Conservation (phyloP, 352 stramenopile genomes). For the Phytophthora palmivora region DNA sequence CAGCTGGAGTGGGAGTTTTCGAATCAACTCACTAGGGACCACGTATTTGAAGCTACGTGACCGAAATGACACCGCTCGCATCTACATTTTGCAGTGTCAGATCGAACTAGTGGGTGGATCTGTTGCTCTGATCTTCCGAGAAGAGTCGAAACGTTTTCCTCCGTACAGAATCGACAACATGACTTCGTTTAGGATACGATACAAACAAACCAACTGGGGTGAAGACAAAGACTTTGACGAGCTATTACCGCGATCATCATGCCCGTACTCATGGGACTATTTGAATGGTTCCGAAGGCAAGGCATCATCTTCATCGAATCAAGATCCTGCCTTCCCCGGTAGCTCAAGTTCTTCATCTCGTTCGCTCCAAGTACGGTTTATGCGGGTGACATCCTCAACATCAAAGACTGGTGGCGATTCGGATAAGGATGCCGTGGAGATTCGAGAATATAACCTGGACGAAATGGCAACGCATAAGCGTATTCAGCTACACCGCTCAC, state of each 20-base stretch:
- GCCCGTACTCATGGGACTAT: slow-evolving; percentile 89
- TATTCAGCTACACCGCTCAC: slow-evolving; percentile 84
- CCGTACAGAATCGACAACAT: slow-evolving; percentile 93
- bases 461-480: slow-evolving; percentile 83
- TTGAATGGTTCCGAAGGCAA: slow-evolving; percentile 72
- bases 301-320: slow-evolving; percentile 56
- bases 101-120: slow-evolving; percentile 89
- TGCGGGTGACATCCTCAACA: slow-evolving; percentile 85
- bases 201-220: slow-evolving; percentile 84
- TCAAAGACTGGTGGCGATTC: slow-evolving; percentile 51
- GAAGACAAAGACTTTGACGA: slow-evolving; percentile 80
- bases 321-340: slow-evolving; percentile 73
- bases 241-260: slow-evolving; percentile 72
- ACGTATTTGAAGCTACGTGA: slow-evolving; percentile 89
- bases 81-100: slow-evolving; percentile 91
- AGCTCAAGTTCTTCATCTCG: slow-evolving; percentile 64
- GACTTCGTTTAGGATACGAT: slow-evolving; percentile 90
- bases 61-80: slow-evolving; percentile 67
- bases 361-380: slow-evolving; percentile 87
- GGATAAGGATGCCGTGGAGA: slow-evolving; percentile 84
- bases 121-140: slow-evolving; percentile 83
- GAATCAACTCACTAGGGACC: slow-evolving; percentile 85
- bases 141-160: slow-evolving; percentile 87
- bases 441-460: slow-evolving; percentile 89
- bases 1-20: slow-evolving; percentile 88